phyloP scores from a whole-genome alignment of 768 basidiomycete species.

The Tulasnella sp. region DNA sequence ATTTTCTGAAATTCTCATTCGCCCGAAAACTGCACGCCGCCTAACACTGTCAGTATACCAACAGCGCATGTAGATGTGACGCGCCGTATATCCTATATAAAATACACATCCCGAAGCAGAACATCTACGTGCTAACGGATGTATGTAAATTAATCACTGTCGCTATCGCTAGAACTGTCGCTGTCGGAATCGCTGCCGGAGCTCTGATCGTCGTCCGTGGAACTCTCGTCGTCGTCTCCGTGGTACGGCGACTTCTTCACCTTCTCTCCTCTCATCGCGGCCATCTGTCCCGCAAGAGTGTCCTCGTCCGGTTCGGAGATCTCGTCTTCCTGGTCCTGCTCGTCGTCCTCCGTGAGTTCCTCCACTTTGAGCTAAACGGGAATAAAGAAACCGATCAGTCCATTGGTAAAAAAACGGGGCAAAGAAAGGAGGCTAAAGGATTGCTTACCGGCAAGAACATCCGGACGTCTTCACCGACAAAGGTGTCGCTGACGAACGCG shows the following conservation, averaged over 20 bases:
- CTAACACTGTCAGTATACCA: neutral
- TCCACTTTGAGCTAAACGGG: slow-evolving; percentile 69
- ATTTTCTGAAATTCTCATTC: neutral
- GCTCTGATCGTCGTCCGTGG: slow-evolving; percentile 39
- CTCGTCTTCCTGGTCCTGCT: slow-evolving; percentile 67
- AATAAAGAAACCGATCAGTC: slow-evolving; percentile 14
- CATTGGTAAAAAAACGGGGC: neutral
- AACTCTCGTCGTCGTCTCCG: slow-evolving; percentile 43
- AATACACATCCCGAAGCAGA: neutral
- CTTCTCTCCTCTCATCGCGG: slow-evolving; percentile 77
- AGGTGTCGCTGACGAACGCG: slow-evolving; percentile 77
- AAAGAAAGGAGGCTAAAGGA: neutral
- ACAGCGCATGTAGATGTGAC: neutral
- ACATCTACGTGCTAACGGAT: neutral
- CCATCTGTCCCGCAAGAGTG: slow-evolving; percentile 94
- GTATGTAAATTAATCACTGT: neutral
- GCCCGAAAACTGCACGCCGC: neutral
- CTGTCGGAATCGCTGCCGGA: slow-evolving; percentile 33
- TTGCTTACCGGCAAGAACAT: slow-evolving; percentile 58
- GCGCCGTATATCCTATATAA: neutral
- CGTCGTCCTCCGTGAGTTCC: slow-evolving; percentile 48
- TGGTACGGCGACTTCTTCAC: slow-evolving; percentile 53
- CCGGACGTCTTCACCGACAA: slow-evolving; percentile 66
- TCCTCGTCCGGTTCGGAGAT: slow-evolving; percentile 99
- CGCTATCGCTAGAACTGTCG: slow-evolving; percentile 23